Evolutionary conservation across 345 rosid species (phyloP).

Genomic region (Euphorbia tirucalli): DNA sequence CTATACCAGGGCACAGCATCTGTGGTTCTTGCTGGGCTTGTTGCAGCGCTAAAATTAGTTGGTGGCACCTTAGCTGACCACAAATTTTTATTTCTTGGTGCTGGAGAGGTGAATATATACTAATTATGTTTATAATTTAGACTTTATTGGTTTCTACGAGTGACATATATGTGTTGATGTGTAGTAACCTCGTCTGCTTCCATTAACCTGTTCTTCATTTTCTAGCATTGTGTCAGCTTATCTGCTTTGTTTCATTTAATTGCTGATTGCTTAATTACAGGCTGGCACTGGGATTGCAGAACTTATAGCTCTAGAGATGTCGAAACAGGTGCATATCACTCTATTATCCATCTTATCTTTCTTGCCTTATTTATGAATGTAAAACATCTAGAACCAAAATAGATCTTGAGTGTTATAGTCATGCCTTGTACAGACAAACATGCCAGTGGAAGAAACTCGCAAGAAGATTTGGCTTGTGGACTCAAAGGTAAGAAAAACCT

Average conservation of each 20-base stretch:
- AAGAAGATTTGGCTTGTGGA: constrained; percentile 90
- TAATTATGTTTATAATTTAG: background rate
- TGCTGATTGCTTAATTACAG: constrained; percentile 36
- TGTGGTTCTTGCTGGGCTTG: constrained; percentile 93
- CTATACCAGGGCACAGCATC: constrained; percentile 89
- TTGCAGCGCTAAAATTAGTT: constrained; percentile 69
- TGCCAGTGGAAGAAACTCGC: constrained; percentile 76
- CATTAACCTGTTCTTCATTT: background rate
- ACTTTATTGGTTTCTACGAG: background rate
- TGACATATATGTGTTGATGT: background rate
- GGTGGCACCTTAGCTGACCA: constrained; percentile 82
- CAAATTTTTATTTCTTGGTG: constrained; percentile 89
- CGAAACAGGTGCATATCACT: constrained; percentile 58
- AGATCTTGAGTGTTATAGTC: background rate
- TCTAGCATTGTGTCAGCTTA: background rate
- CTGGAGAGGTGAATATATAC: constrained; percentile 69
- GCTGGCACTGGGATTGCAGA: constrained; percentile 99
- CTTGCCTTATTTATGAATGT: background rate
- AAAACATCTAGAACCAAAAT: constrained; percentile 4
- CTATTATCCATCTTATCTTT: constrained; percentile 8
- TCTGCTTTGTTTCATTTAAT: background rate
- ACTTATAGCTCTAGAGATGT: constrained; percentile 87
- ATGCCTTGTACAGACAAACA: constrained; percentile 53
- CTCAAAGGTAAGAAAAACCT: constrained; percentile 63
- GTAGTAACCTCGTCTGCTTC: background rate